These are phyloP conservation scores for Phalaenopsis equestris DNA, from an alignment of 106 monocot species.

Conservation along the genomic window DNA sequence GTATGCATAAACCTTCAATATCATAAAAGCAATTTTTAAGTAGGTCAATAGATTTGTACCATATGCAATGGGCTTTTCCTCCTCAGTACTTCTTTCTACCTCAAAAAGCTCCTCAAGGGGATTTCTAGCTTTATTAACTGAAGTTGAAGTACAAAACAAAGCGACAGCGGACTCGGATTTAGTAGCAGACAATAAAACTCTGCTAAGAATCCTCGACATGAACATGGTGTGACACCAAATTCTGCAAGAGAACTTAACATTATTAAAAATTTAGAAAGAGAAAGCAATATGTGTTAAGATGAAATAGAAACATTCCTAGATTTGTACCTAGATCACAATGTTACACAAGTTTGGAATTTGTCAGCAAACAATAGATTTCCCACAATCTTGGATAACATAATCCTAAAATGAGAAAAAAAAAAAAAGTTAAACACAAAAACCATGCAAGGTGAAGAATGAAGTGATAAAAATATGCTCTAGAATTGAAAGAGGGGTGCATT, in stretches of 20 bases:
- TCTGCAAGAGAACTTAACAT: background rate
- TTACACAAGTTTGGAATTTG: background rate
- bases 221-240: constrained; percentile 18
- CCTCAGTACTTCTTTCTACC: constrained; percentile 29
- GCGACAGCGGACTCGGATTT: constrained; percentile 13
- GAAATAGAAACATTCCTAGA: background rate
- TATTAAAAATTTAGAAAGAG: background rate
- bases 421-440: background rate
- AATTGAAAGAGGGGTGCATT: background rate
- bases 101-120: constrained; percentile 50
- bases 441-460: background rate
- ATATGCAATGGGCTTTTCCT: constrained; percentile 38
- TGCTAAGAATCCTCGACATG: constrained; percentile 22
- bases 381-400: background rate
- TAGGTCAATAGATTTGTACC: constrained; percentile 1
- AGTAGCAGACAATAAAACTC: constrained; percentile 14
- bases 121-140: constrained; percentile 15
- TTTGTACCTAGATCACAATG: too few species aligned
- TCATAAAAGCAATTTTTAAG: background rate
- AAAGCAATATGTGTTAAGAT: background rate
- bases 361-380: background rate
- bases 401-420: background rate
- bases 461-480: background rate
- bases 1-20: background rate
- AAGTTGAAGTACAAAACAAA: constrained; percentile 4